Base-by-base conservation (phyloP, 1,139 yeast genomes). In the Magnusiomyces clavatus region DNA sequence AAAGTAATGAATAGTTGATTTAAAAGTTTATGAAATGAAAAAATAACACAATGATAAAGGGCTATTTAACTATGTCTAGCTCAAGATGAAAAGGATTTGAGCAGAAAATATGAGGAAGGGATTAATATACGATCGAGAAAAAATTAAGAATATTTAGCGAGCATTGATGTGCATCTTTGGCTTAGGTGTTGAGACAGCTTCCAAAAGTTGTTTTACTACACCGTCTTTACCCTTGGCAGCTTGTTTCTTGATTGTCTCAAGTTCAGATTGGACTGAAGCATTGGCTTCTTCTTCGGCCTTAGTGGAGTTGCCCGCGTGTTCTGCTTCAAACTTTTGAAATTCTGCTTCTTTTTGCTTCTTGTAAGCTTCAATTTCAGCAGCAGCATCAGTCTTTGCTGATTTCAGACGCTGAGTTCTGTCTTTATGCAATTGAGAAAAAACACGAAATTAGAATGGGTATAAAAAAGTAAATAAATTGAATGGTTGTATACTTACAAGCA, bases 351-450 rank as follows among this genome's bases (percentile, higher is more conserved):
- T 92, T 69, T 81, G 81, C 54, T 77, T 71, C 76, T 87, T 89
- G 78, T 92, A 92, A 54, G 81, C 83, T 59, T 84, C 88, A 64
- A 92, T 87, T 71, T 92, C 98, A 55, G 78, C 74, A 60, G 89
- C 85, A 42, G 98, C 97, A 68, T 92, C 97, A 44, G 83, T 75
- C 76, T 89, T 90, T 52, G 97, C 97, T 46, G 94, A 89, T 79
- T 92, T 92, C 69, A 92, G 77, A 62, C 95, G 86, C 65, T 80
- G 82, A 45, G 95, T 80, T 70, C 96, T 88, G 75, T 83, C 77
- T 73, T 47, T 12, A 24, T 24, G 8, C 31, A 24, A 24, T 24
- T 24, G 19, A 12, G 11, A 42, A 42, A 19, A 17, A 42, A 42
- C 4, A 3, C 12, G 24, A 31, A 42, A 11, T 19, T 36, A 34